These are phyloP conservation scores for Ogataea ramenticola DNA, from an alignment of 805 yeast genomes.

Conservation along the genomic window DNA sequence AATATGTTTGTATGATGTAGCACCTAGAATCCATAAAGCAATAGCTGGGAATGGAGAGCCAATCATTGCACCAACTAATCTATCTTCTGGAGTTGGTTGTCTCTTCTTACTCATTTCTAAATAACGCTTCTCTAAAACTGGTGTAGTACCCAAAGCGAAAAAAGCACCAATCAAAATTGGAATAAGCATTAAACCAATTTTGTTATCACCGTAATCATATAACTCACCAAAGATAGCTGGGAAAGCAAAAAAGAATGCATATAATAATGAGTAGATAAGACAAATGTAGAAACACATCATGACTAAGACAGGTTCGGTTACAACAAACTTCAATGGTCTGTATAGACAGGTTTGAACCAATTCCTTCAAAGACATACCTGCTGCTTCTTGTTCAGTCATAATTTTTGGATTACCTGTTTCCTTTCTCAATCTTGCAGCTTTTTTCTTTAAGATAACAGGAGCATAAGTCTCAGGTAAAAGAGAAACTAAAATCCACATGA, in stretches of 20 bases:
- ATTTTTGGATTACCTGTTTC: slow-evolving; percentile 78
- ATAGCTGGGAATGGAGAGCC: slow-evolving; percentile 81
- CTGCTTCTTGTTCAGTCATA: slow-evolving; percentile 91
- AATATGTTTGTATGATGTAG: slow-evolving; percentile 61
- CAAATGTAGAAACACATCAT: slow-evolving; percentile 82
- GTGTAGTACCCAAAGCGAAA: slow-evolving; percentile 68
- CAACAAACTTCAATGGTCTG: slow-evolving; percentile 72
- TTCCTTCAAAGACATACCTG: slow-evolving; percentile 62
- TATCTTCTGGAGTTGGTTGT: slow-evolving; percentile 70
- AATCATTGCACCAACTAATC: slow-evolving; percentile 73
- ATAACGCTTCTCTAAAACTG: slow-evolving; percentile 60
- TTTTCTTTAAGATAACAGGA: slow-evolving; percentile 64
- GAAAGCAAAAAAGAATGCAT: slow-evolving; percentile 92
- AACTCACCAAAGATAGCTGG: slow-evolving; percentile 80
- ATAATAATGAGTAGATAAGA: slow-evolving; percentile 80
- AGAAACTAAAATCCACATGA: slow-evolving; percentile 60
- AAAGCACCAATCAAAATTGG: slow-evolving; percentile 87
- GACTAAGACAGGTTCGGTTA: slow-evolving; percentile 80
- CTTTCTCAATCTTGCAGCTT: slow-evolving; percentile 61
- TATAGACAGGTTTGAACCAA: slow-evolving; percentile 63
- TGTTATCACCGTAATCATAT: slow-evolving; percentile 71
- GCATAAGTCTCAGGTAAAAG: slow-evolving; percentile 87
- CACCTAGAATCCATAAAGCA: slow-evolving; percentile 74
- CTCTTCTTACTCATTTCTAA: slow-evolving; percentile 42
- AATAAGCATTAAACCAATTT: slow-evolving; percentile 79